phyloP scores from a whole-genome alignment of 2,329 filamentous ascomycete genomes.

The Pestalotiopsis sp. region DNA sequence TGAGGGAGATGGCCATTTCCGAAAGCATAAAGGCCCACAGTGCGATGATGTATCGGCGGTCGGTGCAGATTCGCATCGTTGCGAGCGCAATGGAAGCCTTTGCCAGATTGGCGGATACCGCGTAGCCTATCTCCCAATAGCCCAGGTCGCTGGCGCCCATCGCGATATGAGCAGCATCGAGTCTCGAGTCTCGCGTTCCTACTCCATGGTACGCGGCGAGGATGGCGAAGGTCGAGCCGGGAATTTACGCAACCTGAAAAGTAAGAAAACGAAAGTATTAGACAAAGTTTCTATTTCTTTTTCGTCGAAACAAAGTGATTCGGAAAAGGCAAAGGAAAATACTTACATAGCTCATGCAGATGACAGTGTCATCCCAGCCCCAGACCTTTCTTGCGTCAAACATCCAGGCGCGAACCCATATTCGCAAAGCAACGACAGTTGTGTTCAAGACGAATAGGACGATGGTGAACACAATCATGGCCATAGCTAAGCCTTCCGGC shows the following conservation, averaged over 20 bases:
- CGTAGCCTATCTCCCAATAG: constrained; percentile 6
- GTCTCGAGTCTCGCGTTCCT: constrained; percentile 4
- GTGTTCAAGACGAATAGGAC: neutral
- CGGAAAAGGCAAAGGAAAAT: neutral
- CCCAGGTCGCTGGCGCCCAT: constrained; percentile 3
- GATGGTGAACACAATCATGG: neutral
- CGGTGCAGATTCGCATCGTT: constrained; percentile 6
- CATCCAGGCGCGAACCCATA: constrained; percentile 11
- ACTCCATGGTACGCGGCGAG: constrained; percentile 7
- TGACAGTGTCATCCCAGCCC: constrained; percentile 11
- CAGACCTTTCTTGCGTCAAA: constrained; percentile 4
- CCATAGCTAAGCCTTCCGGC: neutral
- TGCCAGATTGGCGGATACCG: constrained; percentile 4
- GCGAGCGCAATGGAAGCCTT: constrained; percentile 12
- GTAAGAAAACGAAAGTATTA: neutral
- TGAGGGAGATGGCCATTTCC: neutral
- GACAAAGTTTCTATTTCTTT: neutral
- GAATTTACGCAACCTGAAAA: neutral
- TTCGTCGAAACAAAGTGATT: neutral
- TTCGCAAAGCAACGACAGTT: neutral
- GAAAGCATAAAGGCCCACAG: neutral
- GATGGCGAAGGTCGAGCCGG: neutral
- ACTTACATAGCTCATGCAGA: neutral
- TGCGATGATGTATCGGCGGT: constrained; percentile 4
- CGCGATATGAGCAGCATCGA: neutral